Percentiles rank a stretch among this genome's conserved stretches.
Conservation (phyloP, 345 rosid genomes). For the Populus alba region DNA sequence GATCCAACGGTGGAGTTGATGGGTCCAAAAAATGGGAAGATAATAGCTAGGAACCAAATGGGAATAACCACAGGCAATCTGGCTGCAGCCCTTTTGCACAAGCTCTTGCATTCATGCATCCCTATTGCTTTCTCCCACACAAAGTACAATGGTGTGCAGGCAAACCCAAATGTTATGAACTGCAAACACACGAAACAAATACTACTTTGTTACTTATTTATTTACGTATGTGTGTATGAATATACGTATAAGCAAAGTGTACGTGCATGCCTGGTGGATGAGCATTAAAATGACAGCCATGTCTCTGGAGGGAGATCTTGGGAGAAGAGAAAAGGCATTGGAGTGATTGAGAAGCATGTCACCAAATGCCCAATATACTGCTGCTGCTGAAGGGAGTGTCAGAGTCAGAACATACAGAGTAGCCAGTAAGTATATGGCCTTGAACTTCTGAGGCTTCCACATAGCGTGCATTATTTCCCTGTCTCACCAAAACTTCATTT, state of each 20-base stretch:
- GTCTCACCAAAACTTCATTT: conserved; percentile 10
- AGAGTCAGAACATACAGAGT: conserved; percentile 86
- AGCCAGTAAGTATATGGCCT: conserved; percentile 81
- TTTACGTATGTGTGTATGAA: too few relatives aligned
- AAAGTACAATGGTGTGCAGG: conserved; percentile 91
- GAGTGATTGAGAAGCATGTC: conserved; percentile 94
- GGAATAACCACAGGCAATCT: conserved; percentile 94
- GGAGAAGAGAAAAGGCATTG: conserved; percentile 91
- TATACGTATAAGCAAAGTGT: not conserved
- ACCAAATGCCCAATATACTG: conserved; percentile 98
- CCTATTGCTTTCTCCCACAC: conserved; percentile 99
- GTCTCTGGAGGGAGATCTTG: conserved; percentile 66
- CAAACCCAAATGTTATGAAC: conserved; percentile 96
- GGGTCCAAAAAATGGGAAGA: conserved; percentile 98
- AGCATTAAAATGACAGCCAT: conserved; percentile 94
- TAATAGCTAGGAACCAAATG: conserved; percentile 88
- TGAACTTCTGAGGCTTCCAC: conserved; percentile 99
- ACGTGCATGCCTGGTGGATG: conserved; percentile 73
- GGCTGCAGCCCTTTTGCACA: conserved; percentile 91
- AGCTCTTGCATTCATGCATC: conserved; percentile 89
- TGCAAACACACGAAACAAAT: conserved; percentile 18
- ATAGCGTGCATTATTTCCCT: conserved; percentile 99
- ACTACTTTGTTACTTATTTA: not conserved
- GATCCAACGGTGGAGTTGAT: conserved; percentile 97
- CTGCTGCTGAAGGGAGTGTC: conserved; percentile 90